These are phyloP conservation scores for Galeopsis tetrahit DNA, from an alignment of 257 asterid genomes.

Conservation along the genomic window DNA sequence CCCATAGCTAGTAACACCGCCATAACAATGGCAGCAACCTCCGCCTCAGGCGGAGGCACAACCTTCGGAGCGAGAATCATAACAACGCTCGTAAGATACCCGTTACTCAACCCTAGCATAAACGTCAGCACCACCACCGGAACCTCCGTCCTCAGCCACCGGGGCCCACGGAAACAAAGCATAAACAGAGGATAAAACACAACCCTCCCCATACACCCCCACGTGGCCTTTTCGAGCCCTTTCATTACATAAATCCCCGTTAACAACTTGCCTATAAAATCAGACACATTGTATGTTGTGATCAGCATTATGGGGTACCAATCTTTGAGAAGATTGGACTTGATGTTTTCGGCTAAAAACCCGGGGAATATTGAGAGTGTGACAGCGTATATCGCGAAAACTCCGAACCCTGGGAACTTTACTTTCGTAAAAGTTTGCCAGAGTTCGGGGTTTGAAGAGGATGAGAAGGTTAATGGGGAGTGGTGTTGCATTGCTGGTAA, in stretches of 20 bases:
- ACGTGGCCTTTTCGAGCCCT: conserved; percentile 53
- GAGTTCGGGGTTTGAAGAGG: conserved; percentile 35
- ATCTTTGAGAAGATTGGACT: conserved; percentile 54
- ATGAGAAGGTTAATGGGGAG: too few relatives aligned
- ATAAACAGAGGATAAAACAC: conserved; percentile 68
- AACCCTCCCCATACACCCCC: conserved; percentile 67
- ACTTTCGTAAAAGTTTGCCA: conserved; percentile 43
- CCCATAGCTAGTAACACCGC: conserved; percentile 69
- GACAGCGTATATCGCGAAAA: conserved; percentile 64
- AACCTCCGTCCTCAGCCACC: conserved; percentile 71
- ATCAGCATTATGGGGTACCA: conserved; percentile 77
- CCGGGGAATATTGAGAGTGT: conserved; percentile 84
- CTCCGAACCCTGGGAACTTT: conserved; percentile 63
- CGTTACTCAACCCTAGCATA: conserved; percentile 70
- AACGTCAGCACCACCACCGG: conserved; percentile 61
- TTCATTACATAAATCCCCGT: conserved; percentile 51
- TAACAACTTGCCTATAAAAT: conserved; percentile 66
- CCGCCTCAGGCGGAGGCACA: conserved; percentile 63
- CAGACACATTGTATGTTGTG: conserved; percentile 58
- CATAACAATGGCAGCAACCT: conserved; percentile 77
- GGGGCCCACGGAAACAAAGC: conserved; percentile 71
- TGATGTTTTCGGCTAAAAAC: conserved; percentile 61
- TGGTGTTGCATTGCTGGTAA: conserved; percentile 56
- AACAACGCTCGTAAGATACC: conserved; percentile 75
- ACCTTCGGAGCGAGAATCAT: conserved; percentile 81